Evolutionary conservation across 768 basidiomycete genomes (phyloP).

Genomic region (Lentinula aciculospora): DNA sequence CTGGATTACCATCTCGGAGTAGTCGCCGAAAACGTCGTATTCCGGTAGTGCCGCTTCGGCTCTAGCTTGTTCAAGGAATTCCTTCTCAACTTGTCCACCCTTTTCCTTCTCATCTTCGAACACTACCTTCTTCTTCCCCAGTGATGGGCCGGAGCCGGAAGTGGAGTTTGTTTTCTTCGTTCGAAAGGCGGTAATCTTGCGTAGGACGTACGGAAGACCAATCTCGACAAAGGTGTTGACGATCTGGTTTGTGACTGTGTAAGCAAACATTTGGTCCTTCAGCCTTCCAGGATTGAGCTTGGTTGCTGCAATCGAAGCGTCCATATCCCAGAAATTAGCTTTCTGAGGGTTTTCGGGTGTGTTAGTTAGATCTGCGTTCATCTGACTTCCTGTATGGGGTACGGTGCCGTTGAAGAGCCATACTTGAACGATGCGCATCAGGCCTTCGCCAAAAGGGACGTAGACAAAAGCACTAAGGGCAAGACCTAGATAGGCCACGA

Average conservation of each 20-base stretch:
- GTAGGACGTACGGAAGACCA: constrained; percentile 72
- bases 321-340: constrained; percentile 41
- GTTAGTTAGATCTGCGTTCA: constrained; percentile 1
- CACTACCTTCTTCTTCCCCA: constrained; percentile 10
- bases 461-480: constrained; percentile 93
- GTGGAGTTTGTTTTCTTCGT: constrained; percentile 30
- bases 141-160: background rate
- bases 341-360: constrained; percentile 6
- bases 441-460: constrained; percentile 84
- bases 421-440: constrained; percentile 58
- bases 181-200: constrained; percentile 48
- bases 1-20: constrained; percentile 94
- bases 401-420: constrained; percentile 30
- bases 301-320: constrained; percentile 40
- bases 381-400: constrained; percentile 11
- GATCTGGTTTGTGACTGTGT: constrained; percentile 84
- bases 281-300: constrained; percentile 68
- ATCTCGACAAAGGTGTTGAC: constrained; percentile 76
- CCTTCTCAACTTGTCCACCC: constrained; percentile 60
- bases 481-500: constrained; percentile 88
- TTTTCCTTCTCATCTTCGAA: constrained; percentile 11
- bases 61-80: constrained; percentile 75
- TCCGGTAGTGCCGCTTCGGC: constrained; percentile 17
- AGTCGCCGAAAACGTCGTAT: constrained; percentile 82
- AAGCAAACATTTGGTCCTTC: constrained; percentile 91